These are phyloP conservation scores for Saccharomycopsis microspora DNA, from an alignment of 805 yeast species.

Conservation along the genomic window DNA sequence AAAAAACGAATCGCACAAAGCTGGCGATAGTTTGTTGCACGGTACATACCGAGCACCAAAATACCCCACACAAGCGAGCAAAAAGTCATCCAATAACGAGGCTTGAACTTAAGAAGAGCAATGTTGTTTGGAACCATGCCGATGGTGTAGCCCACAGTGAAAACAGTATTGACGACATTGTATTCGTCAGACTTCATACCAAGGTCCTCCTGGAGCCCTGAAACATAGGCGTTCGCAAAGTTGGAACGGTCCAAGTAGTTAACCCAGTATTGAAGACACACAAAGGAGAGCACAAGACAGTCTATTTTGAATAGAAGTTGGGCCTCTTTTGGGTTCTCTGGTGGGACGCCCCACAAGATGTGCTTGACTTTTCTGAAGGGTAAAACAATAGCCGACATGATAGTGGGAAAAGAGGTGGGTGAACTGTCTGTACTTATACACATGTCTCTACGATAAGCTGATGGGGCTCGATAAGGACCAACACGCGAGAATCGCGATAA, in stretches of 20 bases:
- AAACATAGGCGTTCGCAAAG: conserved; percentile 52
- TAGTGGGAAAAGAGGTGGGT: no score
- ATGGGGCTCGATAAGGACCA: no score
- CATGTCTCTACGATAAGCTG: no score
- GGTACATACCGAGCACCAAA: conserved; percentile 45
- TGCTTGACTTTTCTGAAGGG: no score
- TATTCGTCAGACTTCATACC: conserved; percentile 48
- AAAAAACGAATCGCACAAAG: conserved; percentile 55
- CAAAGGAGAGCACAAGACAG: conserved; percentile 39
- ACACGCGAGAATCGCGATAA: no score
- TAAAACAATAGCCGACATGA: no score
- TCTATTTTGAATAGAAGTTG: conserved; percentile 43
- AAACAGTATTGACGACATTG: conserved; percentile 40
- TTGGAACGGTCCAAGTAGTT: conserved; percentile 54
- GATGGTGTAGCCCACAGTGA: conserved; percentile 45
- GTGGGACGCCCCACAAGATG: conserved; percentile 4
- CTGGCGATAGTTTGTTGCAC: conserved; percentile 35
- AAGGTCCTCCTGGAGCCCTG: conserved; percentile 48
- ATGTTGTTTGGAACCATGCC: conserved; percentile 56
- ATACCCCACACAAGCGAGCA: conserved; percentile 61
- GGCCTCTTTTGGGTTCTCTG: conserved; percentile 31
- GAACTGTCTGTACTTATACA: no score
- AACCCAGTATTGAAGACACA: conserved; percentile 57
- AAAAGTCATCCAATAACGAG: conserved; percentile 39
- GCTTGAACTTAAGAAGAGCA: conserved; percentile 41